Evolutionary conservation across 108 stramenopile genomes (phyloP), one percentile per base, ranked within the genome.

Genomic region (Parmales sp.): DNA sequence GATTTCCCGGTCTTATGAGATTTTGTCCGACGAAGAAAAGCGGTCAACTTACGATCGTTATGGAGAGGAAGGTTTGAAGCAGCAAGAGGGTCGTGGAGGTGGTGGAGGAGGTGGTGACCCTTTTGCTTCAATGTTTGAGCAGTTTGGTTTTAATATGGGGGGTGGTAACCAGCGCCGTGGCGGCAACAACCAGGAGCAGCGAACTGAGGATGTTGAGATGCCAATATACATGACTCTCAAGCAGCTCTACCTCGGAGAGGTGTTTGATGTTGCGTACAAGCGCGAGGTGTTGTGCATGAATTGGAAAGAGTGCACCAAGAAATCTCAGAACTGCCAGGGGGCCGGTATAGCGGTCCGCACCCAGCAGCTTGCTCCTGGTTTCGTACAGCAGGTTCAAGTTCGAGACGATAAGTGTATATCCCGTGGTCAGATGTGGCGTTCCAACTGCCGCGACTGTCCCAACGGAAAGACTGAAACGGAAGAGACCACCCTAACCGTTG

Each of bases 321-420:
- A 72, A 19, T 85, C 79, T 38, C 84, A 78, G 45, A 89, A 89
- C 51, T 98, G 97, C 77, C 88, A 91, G 37, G 97, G 93, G 29
- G 86, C 88, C 0, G 97, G 97, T 19, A 83, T 93, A 13, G 76
- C 79, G 28, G 80, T 96, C 23, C 69, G 80, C 29, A 80, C 89
- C 73, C 93, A 95, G 68, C 97, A 98, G 75, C 83, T 98, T 66
- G 97, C 94, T 0, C 97, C 97, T 9, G 97, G 97, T 25, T 96
- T 98, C 82, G 94, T 98, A 7, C 97, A 98, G 80, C 93, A 96
- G 76, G 84, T 93, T 7, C 96, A 95, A 66, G 80, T 88, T 54
- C 70, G 78, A 1, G 97, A 98, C 71, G 90, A 91, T 7, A 86
- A 85, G 39, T 98, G 96, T 72, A 84, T 95, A 13, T 90, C 93